Conservation (phyloP, 345 rosid genomes). For the Limnanthes douglasii region DNA sequence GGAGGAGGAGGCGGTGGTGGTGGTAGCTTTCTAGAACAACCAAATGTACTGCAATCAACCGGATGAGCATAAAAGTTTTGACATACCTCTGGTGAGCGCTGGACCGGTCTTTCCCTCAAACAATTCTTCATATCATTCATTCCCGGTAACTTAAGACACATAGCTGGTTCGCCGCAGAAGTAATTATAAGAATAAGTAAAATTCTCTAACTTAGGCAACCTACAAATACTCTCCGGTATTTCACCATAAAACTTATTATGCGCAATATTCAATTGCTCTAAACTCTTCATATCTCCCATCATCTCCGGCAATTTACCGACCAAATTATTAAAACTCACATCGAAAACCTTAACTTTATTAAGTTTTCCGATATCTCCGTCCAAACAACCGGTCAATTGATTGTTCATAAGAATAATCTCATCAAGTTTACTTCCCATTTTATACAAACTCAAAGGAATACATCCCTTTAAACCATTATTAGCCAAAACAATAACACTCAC, state of each 20-base stretch:
- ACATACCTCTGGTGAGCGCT: slow-evolving; percentile 48
- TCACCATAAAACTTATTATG: slow-evolving; percentile 45
- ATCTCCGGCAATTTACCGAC: slow-evolving; percentile 58
- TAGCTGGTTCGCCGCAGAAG: slow-evolving; percentile 41
- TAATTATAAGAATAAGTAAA: slow-evolving; percentile 62
- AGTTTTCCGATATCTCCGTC: slow-evolving; percentile 37
- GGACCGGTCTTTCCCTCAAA: slow-evolving; percentile 40
- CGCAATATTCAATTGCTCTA: slow-evolving; percentile 72
- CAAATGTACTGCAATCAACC: slow-evolving; percentile 31
- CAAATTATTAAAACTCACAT: slow-evolving; percentile 48
- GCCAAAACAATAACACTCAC: slow-evolving; percentile 75
- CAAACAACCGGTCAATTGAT: slow-evolving; percentile 53
- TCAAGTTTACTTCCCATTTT: slow-evolving; percentile 46
- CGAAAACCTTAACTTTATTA: slow-evolving; percentile 48
- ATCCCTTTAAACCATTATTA: slow-evolving; percentile 43
- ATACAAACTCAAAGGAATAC: slow-evolving; percentile 50
- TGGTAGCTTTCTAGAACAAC: slow-evolving; percentile 27
- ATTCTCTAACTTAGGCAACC: slow-evolving; percentile 50
- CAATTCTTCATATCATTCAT: slow-evolving; percentile 55
- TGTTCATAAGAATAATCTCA: slow-evolving; percentile 36
- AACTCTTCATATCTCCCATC: slow-evolving; percentile 47
- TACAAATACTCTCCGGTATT: slow-evolving; percentile 50
- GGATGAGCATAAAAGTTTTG: slow-evolving; percentile 36
- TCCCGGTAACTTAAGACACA: slow-evolving; percentile 31
- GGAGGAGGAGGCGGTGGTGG: slow-evolving; percentile 15